phyloP scores from a whole-genome alignment of 139 green algal species.

The Chlamydomonas sphaeroides region DNA sequence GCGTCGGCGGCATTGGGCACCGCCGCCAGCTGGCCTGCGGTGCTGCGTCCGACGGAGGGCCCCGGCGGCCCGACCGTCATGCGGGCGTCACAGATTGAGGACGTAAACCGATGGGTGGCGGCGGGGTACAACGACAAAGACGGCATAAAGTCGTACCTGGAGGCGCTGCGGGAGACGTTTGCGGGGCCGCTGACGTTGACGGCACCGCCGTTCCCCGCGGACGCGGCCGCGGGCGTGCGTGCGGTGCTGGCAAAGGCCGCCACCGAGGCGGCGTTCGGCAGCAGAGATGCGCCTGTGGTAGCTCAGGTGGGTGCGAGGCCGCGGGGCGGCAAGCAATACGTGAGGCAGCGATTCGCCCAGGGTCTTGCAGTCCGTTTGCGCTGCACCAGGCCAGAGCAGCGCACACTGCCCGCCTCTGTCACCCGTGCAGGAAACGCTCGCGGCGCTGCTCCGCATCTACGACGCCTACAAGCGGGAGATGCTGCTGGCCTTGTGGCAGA shows the following conservation, averaged over 20 bases:
- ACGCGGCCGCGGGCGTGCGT: not conserved
- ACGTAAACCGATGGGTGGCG: slow-evolving; percentile 15
- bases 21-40: not conserved
- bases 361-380: no score
- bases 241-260: not conserved
- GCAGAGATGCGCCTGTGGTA: not conserved
- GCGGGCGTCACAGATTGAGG: not conserved
- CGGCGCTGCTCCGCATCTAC: not conserved
- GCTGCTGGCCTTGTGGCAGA: not conserved
- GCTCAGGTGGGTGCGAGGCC: slow-evolving; percentile 16
- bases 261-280: not conserved
- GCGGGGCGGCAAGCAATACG: no score
- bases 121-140: not conserved
- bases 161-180: not conserved
- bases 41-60: slow-evolving; percentile 8
- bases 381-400: not conserved
- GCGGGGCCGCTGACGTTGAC: not conserved
- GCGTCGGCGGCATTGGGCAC: not conserved
- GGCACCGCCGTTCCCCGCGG: not conserved
- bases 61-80: not conserved
- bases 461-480: not conserved
- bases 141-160: not conserved
- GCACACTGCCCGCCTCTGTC: no score
- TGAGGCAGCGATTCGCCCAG: not conserved
- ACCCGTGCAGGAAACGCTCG: not conserved